Base-by-base conservation (phyloP, 192 early-diverging fungal species). In the Chytriomyces hyalinus region DNA sequence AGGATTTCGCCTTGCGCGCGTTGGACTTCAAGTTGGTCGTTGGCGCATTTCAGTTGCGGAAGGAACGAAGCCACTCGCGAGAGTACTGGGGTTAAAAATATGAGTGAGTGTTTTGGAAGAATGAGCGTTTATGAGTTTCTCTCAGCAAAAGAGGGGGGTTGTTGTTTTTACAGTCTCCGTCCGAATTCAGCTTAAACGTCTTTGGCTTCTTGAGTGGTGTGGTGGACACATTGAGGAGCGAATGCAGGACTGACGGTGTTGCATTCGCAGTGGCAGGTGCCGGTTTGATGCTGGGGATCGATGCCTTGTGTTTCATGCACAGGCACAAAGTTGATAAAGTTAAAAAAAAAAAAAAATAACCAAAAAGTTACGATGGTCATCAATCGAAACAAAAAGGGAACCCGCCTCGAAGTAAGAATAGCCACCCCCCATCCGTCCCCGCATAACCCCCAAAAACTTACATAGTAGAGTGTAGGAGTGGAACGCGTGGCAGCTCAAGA, bases 11-110 rank as follows among this genome's bases (percentile, higher is more conserved):
- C 76, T 24, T 11, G 5, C 61, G 53, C 66, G 10, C 68, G 13
- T 5, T 17, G n/a, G 8, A 24, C 26, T 45, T 7, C 8, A 6
- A 70, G 51, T 6, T 70, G 15, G n/a, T 77, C 67, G 44, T 77
- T 77, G 0, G 76, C 76, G 22, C 59, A 20, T 48, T 69, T 67
- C 17, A 77, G 47, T 61, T 77, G n/a, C 15, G 76, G 76, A 5
- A 77, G 66, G 28, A 77, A 77, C 7, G 49, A 57, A 22, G 76
- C 67, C 0, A 77, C 67, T 49, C 61, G 6, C 10, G 47, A 20
- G 5, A 77, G 65, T 44, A 77, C 76, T 77, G 9, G 9, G 28
- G 0, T 49, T 11, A 45, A 17, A n/a, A 11, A 2, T 5, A 26
- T 22, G 48, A 48, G 26, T 1, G 11, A 7, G 45, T n/a, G 15